Evolutionary conservation across 768 basidiomycete genomes (phyloP).

Genomic region (Naematelia aurantialba): DNA sequence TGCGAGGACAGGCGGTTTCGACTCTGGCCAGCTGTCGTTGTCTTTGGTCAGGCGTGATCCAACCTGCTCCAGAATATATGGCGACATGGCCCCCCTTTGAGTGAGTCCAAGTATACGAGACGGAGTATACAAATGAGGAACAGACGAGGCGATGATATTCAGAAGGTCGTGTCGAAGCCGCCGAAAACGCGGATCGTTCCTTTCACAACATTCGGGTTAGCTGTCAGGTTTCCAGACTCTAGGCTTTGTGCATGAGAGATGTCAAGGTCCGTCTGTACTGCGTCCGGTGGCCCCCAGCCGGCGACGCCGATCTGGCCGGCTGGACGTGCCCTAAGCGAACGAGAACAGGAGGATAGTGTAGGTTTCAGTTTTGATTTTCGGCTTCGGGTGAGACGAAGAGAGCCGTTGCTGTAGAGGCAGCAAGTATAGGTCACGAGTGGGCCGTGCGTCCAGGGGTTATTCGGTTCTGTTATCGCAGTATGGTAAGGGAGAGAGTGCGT

Average conservation of each 20-base stretch:
- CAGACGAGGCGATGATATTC: too few relatives aligned
- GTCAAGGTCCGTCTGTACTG: background rate
- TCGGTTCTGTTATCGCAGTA: too few relatives aligned
- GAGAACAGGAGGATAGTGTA: background rate
- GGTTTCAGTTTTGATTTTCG: background rate
- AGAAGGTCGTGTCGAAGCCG: too few relatives aligned
- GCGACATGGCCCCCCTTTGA: constrained; percentile 6
- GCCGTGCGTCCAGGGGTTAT: too few relatives aligned
- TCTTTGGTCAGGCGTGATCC: background rate
- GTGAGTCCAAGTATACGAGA: too few relatives aligned
- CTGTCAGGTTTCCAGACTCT: background rate
- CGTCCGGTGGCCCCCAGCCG: too few relatives aligned
- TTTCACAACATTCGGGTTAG: too few relatives aligned
- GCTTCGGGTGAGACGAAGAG: background rate
- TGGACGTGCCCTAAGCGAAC: background rate
- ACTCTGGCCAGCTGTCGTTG: background rate
- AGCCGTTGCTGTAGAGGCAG: background rate
- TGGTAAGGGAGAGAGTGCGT: too few relatives aligned
- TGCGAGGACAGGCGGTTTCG: constrained; percentile 17
- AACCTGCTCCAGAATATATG: background rate
- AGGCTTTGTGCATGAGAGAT: too few relatives aligned
- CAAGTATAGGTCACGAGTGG: background rate
- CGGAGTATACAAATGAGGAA: too few relatives aligned
- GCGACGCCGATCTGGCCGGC: background rate
- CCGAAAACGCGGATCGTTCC: too few relatives aligned